A percentile compares a stretch with the other conserved stretches of the same genome.
These are phyloP conservation scores for Phylloporus sp. DNA, from an alignment of 768 basidiomycete genomes.

Conservation along the genomic window DNA sequence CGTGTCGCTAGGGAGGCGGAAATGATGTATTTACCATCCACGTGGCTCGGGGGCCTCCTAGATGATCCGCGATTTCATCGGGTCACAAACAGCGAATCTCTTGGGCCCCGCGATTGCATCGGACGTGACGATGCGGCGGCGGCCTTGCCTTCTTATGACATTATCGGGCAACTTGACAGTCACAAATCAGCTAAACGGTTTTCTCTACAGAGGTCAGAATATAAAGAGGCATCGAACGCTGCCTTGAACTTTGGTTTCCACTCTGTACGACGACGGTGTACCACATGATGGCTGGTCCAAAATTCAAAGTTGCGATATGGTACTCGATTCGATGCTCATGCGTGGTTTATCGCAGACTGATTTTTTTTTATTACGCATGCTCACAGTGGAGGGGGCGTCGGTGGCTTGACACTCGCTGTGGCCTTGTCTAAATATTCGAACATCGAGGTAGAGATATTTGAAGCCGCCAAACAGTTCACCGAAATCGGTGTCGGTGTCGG, in stretches of 20 bases:
- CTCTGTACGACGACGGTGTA: not conserved
- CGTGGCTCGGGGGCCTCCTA: not conserved
- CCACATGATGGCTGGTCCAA: constrained; percentile 12
- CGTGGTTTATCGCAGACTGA: not conserved
- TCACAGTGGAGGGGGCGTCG: constrained; percentile 39
- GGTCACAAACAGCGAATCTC: not conserved
- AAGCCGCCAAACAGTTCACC: constrained; percentile 44
- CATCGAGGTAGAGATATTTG: constrained; percentile 54
- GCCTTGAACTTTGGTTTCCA: not conserved
- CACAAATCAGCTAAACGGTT: not conserved
- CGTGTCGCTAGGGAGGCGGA: not conserved
- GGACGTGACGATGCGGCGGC: constrained; percentile 6
- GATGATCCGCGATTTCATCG: constrained; percentile 21
- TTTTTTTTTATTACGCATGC: not conserved
- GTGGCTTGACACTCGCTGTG: constrained; percentile 36
- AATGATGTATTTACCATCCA: not conserved
- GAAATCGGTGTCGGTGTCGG: constrained; percentile 64
- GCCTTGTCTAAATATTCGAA: constrained; percentile 40
- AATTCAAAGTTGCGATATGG: constrained; percentile 30
- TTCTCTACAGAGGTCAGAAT: not conserved
- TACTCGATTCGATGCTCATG: constrained; percentile 1
- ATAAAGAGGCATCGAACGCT: not conserved
- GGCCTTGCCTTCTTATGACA: constrained; percentile 8
- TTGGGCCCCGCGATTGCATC: constrained; percentile 20
- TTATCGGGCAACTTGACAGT: not conserved